Conservation (phyloP, 2,329 filamentous ascomycete genomes). For the Colletotrichum destructivum region DNA sequence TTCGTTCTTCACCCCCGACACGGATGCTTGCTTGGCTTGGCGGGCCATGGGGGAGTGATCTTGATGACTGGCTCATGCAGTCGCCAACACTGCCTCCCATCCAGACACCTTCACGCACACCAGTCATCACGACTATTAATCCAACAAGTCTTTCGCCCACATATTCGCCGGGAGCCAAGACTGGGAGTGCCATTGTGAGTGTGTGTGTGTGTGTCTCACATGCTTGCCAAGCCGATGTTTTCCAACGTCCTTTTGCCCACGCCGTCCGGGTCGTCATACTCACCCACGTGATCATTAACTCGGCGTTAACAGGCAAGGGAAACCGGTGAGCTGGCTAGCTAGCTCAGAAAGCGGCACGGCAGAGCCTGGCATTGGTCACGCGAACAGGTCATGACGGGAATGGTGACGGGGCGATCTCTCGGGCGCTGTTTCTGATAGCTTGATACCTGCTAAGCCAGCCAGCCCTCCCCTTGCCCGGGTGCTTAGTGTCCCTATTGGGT, state of each 20-base stretch:
- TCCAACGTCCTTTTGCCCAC: neutral
- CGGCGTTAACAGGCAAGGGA: slow-evolving; percentile 12
- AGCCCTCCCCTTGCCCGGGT: neutral
- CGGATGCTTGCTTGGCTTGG: slow-evolving; percentile 6
- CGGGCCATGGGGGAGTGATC: neutral
- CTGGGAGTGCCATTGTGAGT: slow-evolving; percentile 11
- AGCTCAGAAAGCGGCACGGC: neutral
- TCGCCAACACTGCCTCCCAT: neutral
- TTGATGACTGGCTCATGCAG: slow-evolving; percentile 4
- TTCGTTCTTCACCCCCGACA: slow-evolving; percentile 1
- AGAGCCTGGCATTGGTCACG: slow-evolving; percentile 12
- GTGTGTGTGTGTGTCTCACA: slow-evolving; percentile 27
- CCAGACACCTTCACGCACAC: neutral
- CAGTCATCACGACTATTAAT: no score
- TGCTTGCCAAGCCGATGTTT: slow-evolving; percentile 24
- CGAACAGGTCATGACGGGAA: slow-evolving; percentile 1
- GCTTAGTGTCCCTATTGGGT: no score
- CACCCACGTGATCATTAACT: slow-evolving; percentile 11
- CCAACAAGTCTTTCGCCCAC: neutral
- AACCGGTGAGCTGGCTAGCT: neutral
- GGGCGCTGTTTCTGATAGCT: slow-evolving; percentile 9
- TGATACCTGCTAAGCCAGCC: neutral
- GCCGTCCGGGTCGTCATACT: slow-evolving; percentile 15
- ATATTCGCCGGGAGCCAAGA: slow-evolving; percentile 2
- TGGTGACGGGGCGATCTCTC: neutral